Evolutionary conservation across 1,284 basidiomycete genomes (phyloP), one percentile per base, ranked within the genome.

Genomic region (Lentinula novae-zelandiae): DNA sequence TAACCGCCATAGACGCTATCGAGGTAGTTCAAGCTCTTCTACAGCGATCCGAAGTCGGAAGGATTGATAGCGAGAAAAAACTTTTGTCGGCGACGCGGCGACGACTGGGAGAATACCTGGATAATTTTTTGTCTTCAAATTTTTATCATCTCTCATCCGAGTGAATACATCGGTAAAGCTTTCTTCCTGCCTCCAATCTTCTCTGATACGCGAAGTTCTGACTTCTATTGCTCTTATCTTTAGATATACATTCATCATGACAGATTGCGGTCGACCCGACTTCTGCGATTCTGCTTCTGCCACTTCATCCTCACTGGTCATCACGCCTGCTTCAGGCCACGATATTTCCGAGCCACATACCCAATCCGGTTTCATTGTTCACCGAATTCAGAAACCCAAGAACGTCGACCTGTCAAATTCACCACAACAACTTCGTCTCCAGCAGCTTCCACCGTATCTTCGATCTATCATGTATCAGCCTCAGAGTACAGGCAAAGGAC

Each of bases 261-360:
- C 53, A 15, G 22, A 55, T 55, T 44, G 4, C 40, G 40, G 22
- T 31, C 39, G 20, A 22, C 50, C 49, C 17, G 57, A 58, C 27
- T 36, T 34, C 42, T 34, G 31, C 22, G 58, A 59, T 36, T 53
- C 39, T 40, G 48, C 49, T 53, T 60, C 59, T 42, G 44, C 51
- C 42, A 54, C 56, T n/a, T 60, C 58, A 2, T 57, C 53, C n/a
- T 44, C 55, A 6, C 54, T 63, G 40, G 62, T 60, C 38, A 20
- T 53, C 9, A 60, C 62, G 49, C 62, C 62, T 31, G 46, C 34
- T 22, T 60, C 58, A 49, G 52, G 50, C 34, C 57, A 52, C n/a
- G 39, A 58, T 33, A 22, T 34, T 22, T 12, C 31, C 5, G 17
- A 22, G 31, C 52, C 33, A 46, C 44, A 22, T 27, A 40, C 53